Evolutionary conservation across 2,329 filamentous ascomycete genomes (phyloP).

Genomic region (Fusarium oxysporum): DNA sequence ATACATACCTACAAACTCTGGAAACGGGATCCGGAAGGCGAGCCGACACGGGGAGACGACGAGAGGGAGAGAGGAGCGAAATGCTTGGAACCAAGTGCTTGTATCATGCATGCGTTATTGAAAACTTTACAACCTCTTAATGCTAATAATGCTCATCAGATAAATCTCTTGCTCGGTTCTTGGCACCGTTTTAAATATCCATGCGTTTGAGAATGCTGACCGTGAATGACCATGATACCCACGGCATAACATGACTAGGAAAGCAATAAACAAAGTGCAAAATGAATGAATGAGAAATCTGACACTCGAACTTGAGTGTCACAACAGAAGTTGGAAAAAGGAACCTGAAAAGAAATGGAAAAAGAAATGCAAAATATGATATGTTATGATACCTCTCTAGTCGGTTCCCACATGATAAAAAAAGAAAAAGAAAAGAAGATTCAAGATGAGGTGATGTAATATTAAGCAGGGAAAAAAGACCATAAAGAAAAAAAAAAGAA

Average conservation of each 20-base stretch:
- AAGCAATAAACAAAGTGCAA: slow-evolving; percentile 13
- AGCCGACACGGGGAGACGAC: neutral
- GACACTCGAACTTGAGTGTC: slow-evolving; percentile 1
- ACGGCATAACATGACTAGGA: neutral
- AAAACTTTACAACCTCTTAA: neutral
- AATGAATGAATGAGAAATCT: neutral
- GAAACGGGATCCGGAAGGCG: neutral
- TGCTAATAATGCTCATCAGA: neutral
- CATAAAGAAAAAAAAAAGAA: neutral
- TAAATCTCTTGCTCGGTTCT: neutral
- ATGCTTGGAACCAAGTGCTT: neutral
- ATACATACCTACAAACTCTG: neutral
- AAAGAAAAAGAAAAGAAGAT: neutral
- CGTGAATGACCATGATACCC: slow-evolving; percentile 12
- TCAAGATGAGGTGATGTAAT: neutral
- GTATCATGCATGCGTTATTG: slow-evolving; percentile 2
- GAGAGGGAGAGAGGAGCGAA: neutral
- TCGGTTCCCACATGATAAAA: neutral
- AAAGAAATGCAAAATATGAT: slow-evolving; percentile 1
- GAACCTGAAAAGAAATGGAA: neutral
- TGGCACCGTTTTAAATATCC: slow-evolving; percentile 4
- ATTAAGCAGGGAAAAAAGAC: neutral
- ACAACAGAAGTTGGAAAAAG: neutral
- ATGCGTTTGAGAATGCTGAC: slow-evolving; percentile 29
- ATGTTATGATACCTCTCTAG: slow-evolving; percentile 13